These are phyloP conservation scores for Leccinum subgranulosum DNA, from an alignment of 768 basidiomycete genomes.

Conservation along the genomic window DNA sequence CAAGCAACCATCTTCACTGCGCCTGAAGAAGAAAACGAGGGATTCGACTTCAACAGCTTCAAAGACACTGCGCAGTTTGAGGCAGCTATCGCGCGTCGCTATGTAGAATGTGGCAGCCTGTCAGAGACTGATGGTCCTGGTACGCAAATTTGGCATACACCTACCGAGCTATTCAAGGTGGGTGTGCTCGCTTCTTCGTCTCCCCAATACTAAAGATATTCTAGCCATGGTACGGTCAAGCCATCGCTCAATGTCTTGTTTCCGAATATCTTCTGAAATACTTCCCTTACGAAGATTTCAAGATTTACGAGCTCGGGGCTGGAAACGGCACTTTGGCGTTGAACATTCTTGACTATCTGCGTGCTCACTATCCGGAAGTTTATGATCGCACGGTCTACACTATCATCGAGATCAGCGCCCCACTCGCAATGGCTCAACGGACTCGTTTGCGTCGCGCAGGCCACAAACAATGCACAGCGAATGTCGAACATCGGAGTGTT, in stretches of 20 bases:
- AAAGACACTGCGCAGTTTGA: conserved; percentile 76
- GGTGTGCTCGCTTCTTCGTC: background rate
- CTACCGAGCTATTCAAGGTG: conserved; percentile 96
- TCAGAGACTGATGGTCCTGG: conserved; percentile 63
- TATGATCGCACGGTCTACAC: conserved; percentile 91
- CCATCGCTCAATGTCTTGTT: conserved; percentile 84
- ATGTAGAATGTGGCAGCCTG: conserved; percentile 66
- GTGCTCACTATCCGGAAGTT: conserved; percentile 79
- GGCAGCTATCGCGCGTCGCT: conserved; percentile 72
- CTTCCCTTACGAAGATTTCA: conserved; percentile 94
- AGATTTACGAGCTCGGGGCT: conserved; percentile 96
- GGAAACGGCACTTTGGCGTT: conserved; percentile 94
- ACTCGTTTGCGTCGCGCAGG: conserved; percentile 52
- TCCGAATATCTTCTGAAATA: conserved; percentile 92
- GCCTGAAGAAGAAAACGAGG: conserved; percentile 37
- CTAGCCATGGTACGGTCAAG: conserved; percentile 93
- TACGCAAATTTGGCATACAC: conserved; percentile 97
- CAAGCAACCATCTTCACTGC: conserved; percentile 87
- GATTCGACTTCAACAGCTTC: conserved; percentile 67
- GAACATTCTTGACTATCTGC: conserved; percentile 82
- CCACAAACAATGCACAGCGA: conserved; percentile 44
- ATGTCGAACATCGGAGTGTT: conserved; percentile 71
- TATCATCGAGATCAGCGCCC: conserved; percentile 91
- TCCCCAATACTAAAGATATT: conserved; percentile 8
- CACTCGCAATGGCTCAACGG: conserved; percentile 70